phyloP scores from a whole-genome alignment of 2,329 filamentous ascomycete species.

The Hypocrella siamensis region DNA sequence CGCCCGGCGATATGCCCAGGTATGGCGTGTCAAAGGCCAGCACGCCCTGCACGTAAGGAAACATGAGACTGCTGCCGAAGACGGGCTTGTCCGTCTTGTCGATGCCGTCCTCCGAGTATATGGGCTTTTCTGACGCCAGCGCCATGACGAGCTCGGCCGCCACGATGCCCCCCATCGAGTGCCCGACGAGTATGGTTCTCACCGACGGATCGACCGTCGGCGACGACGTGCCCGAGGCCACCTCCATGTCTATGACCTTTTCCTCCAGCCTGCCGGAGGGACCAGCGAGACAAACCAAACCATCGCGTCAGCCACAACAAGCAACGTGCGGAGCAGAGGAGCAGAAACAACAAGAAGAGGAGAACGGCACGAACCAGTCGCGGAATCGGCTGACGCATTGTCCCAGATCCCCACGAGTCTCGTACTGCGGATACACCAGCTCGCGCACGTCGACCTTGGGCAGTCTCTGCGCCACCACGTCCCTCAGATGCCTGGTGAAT shows the following conservation, averaged over 20 bases:
- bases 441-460: constrained; percentile 53
- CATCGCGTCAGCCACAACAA: background rate
- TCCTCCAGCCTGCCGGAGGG: constrained; percentile 70
- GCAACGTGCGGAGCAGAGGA: too few species aligned
- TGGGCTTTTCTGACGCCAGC: constrained; percentile 41
- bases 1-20: constrained; percentile 63
- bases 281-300: background rate
- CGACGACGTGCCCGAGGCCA: constrained; percentile 61
- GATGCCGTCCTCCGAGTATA: constrained; percentile 29
- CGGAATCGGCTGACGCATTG: constrained; percentile 59
- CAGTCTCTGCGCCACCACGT: constrained; percentile 46
- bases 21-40: constrained; percentile 93
- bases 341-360: background rate
- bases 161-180: constrained; percentile 89
- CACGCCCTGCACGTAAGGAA: constrained; percentile 81
- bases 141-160: constrained; percentile 75
- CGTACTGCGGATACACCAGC: constrained; percentile 64
- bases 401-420: constrained; percentile 63
- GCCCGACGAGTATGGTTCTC: constrained; percentile 65
- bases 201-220: constrained; percentile 80
- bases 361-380: constrained; percentile 42
- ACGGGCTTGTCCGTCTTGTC: constrained; percentile 14
- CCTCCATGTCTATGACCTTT: constrained; percentile 88
- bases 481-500: constrained; percentile 59
- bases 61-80: constrained; percentile 58